Conservation (phyloP, 2,329 filamentous ascomycete genomes). For the Elsinoe ampelina region DNA sequence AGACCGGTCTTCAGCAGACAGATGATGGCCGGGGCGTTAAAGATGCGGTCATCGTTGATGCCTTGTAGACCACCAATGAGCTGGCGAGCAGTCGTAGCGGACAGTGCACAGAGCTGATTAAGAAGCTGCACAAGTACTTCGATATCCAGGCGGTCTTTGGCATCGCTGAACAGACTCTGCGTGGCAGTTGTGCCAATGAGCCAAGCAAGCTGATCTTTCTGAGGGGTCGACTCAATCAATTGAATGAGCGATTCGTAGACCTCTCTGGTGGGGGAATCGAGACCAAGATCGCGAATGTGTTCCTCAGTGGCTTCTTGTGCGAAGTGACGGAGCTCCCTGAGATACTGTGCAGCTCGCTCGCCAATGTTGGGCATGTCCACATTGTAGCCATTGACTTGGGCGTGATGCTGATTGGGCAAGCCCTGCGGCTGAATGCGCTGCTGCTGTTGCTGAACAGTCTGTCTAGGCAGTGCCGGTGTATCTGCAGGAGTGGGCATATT, state of each 20-base stretch:
- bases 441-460: constrained; percentile 42
- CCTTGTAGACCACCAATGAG: constrained; percentile 42
- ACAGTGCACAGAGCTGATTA: constrained; percentile 52
- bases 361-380: constrained; percentile 45
- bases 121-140: constrained; percentile 55
- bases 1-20: constrained; percentile 51
- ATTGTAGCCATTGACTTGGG: constrained; percentile 50
- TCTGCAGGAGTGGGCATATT: constrained; percentile 55
- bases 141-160: constrained; percentile 47
- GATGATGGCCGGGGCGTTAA: constrained; percentile 53
- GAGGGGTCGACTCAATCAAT: constrained; percentile 43
- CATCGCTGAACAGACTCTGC: constrained; percentile 45
- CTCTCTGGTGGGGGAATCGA: constrained; percentile 46
- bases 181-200: constrained; percentile 42
- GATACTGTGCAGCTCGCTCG: constrained; percentile 45
- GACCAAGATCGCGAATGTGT: constrained; percentile 47
- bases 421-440: constrained; percentile 28
- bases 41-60: constrained; percentile 48
- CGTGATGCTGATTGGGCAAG: constrained; percentile 26
- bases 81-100: constrained; percentile 47
- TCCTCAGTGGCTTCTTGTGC: constrained; percentile 49
- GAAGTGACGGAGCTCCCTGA: constrained; percentile 48
- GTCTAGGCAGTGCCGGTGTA: constrained; percentile 51
- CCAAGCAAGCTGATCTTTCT: constrained; percentile 48
- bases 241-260: constrained; percentile 49